Base-by-base conservation (phyloP, 208 protist genomes). In the Phytomonas francai region DNA sequence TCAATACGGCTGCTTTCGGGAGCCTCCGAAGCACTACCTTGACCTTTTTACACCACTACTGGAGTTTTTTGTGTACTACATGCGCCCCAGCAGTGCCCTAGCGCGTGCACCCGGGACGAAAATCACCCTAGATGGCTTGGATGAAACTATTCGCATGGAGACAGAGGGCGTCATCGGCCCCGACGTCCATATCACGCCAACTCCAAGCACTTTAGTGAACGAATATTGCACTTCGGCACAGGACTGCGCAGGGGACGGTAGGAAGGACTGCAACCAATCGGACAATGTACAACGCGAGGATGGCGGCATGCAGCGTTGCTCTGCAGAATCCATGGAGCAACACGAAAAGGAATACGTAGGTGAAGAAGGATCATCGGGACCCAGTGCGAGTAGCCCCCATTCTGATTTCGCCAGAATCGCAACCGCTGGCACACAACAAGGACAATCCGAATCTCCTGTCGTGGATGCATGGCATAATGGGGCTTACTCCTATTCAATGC, bases 31-130 rank as follows among this genome's bases (percentile, higher is more conserved):
- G 62, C 67, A 61, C 31, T 76, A 85, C 45, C 32, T 74, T 27
- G 82, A 84, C 27, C 79, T 91, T 16, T 80, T 88, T 30, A 67
- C 62, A 22, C 65, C 78, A 22, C 72, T 81, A 30, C 56, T 85
- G 25, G 68, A 88, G 57, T 78, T 81, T 59, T 80, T 74, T 58
- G 58, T 86, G n/a, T 59, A 67, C 49, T 32, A 60, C 39, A 49
- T 49, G 39, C 39, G 12, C 65, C 63, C 33, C 30, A 34, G 36
- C 63, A 30, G n/a, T 42, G 60, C 54, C 59, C 28, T 30, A n/a
- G 16, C 31, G 45, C 25, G 34, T 59, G 27, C 16, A 29, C 51
- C 51, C 71, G 11, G 42, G 28, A 39, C 16, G 12, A 49, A 49
- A 19, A 19, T 3, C 39, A 49, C 39, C 12, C 12, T 12, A 19